Conservation (phyloP, 345 rosid species). For the Moringa oleifera region DNA sequence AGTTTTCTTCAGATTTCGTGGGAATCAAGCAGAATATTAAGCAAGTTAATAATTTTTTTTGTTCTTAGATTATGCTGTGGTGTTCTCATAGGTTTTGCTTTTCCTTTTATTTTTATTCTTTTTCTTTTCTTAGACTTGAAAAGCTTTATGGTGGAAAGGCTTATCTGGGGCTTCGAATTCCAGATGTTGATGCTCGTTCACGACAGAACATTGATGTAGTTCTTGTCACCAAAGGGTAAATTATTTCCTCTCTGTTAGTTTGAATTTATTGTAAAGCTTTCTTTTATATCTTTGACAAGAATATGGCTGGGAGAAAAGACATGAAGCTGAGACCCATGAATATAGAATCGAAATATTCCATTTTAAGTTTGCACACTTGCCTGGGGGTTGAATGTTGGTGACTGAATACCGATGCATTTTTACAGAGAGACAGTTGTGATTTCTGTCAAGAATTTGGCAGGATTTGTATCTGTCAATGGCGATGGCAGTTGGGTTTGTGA, state of each 20-base stretch:
- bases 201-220: slow-evolving; percentile 68
- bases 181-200: slow-evolving; percentile 77
- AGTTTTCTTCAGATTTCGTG: too few relatives aligned
- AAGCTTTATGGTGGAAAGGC: slow-evolving; percentile 84
- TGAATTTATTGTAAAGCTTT: neutral
- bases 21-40: too few relatives aligned
- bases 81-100: neutral
- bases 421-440: slow-evolving; percentile 66
- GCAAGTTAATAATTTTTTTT: too few relatives aligned
- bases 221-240: slow-evolving; percentile 63
- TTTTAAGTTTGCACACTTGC: neutral
- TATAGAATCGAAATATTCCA: too few relatives aligned
- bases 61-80: neutral
- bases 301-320: too few relatives aligned
- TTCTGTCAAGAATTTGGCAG: slow-evolving; percentile 71
- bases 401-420: neutral
- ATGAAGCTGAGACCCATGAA: too few relatives aligned
- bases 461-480: slow-evolving; percentile 48
- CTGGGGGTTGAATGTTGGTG: neutral
- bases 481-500: slow-evolving; percentile 86
- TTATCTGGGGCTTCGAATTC: slow-evolving; percentile 83
- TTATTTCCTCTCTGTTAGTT: neutral
- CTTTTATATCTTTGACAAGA: too few relatives aligned
- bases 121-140: slow-evolving; percentile 47
- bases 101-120: neutral